Evolutionary conservation across 257 asterid species (phyloP), one percentile per base, ranked within the genome.

Genomic region (Ilex aquifolium): DNA sequence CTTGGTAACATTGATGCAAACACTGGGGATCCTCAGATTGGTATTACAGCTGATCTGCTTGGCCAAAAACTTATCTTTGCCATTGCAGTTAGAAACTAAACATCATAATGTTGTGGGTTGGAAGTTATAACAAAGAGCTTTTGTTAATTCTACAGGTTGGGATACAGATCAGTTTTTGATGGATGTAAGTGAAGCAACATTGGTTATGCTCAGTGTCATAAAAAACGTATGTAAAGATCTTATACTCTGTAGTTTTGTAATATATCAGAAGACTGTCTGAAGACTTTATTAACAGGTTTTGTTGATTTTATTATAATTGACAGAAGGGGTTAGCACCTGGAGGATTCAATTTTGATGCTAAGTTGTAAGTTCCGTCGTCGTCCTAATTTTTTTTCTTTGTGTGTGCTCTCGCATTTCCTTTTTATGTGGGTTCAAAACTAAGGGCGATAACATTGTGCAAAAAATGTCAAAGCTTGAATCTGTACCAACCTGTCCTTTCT

Each of bases 281-380:
- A 61, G 10, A 30, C 5, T 9, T 14, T 7, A 10, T 51, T 49
- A 55, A 9, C 31, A 21, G 39, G 32, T 40, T 11, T 46, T 44
- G 52, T 51, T 31, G 51, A 51, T 11, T 4, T 48, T 58, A 60
- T 64, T 60, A 7, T 68, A 61, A 29, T 39, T 66, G 58, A 21
- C 83, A 91, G 98, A 95, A 96, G 63, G 99, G 99, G 57, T 54
- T 93, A 65, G 95, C 97, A 2, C 97, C 99, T 0, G 99, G 99
- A 74, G 99, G 99, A 16, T 90, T 93, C 85, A 93, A 93, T 61
- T 93, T 93, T 68, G 99, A 93, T 67, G 99, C 99, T 10, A 93
- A 93, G 76, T 66, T 93, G 96, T 92, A 67, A 57, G 91, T 76
- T 58, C 68, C 66, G 54, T 29, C 40, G 13, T 54, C 21, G 32